Percentiles rank a stretch among this genome's conserved stretches.
phyloP scores from a whole-genome alignment of 345 rosid species.

The Mangifera indica region DNA sequence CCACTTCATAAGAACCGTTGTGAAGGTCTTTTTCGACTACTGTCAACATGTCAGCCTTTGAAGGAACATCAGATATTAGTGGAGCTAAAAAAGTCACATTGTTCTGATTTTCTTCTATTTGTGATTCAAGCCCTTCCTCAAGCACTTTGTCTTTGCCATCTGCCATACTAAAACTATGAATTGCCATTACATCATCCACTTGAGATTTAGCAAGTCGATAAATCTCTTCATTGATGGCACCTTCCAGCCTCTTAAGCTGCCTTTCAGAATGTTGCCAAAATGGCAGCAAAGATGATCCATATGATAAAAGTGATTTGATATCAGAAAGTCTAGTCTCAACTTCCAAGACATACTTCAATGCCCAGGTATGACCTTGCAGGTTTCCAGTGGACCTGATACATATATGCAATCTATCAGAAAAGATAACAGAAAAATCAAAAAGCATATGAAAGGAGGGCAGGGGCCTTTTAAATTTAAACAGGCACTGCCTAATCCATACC shows the following conservation, averaged over 20 bases:
- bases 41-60: constrained; percentile 8
- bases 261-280: constrained; percentile 85
- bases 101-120: constrained; percentile 30
- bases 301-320: constrained; percentile 55
- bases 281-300: constrained; percentile 57
- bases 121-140: constrained; percentile 32
- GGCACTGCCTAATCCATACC: constrained; percentile 39
- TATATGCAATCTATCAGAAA: constrained; percentile 18
- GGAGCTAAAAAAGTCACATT: constrained; percentile 26
- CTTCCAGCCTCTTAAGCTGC: constrained; percentile 70
- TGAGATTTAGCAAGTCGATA: constrained; percentile 67
- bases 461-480: constrained; percentile 22
- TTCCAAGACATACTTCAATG: constrained; percentile 61
- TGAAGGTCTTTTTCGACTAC: constrained; percentile 15
- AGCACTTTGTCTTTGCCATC: constrained; percentile 28
- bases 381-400: constrained; percentile 55
- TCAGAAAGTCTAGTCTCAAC: constrained; percentile 82
- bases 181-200: constrained; percentile 48
- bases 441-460: neutral
- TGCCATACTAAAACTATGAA: constrained; percentile 24
- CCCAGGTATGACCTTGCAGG: constrained; percentile 47
- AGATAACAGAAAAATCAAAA: constrained; percentile 5
- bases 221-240: constrained; percentile 54
- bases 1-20: constrained; percentile 17
- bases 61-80: constrained; percentile 32